phyloP scores from a whole-genome alignment of 352 stramenopile genomes.

The Phytopythium sindhum region DNA sequence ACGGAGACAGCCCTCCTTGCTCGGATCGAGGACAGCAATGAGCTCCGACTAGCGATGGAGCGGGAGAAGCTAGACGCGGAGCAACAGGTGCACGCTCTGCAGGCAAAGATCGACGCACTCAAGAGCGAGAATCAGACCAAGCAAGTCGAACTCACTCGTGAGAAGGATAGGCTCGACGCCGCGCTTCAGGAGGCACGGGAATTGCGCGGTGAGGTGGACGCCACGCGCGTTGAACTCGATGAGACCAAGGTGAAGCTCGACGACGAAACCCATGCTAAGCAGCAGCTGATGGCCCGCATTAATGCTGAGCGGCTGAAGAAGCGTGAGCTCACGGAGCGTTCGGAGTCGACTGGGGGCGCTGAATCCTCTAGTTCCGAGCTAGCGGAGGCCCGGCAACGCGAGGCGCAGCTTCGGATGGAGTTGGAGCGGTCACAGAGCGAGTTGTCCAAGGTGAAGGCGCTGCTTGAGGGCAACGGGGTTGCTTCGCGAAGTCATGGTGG shows the following conservation, averaged over 20 bases:
- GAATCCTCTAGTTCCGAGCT: constrained; percentile 26
- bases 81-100: constrained; percentile 32
- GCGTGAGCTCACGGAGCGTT: constrained; percentile 6
- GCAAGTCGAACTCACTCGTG: constrained; percentile 26
- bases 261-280: constrained; percentile 29
- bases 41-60: constrained; percentile 31
- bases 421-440: constrained; percentile 64
- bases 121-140: constrained; percentile 29
- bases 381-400: constrained; percentile 34
- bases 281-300: constrained; percentile 33
- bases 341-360: constrained; percentile 12
- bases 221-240: constrained; percentile 45
- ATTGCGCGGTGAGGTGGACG: constrained; percentile 32
- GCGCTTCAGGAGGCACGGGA: constrained; percentile 34
- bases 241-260: constrained; percentile 41
- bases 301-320: constrained; percentile 13
- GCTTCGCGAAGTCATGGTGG: constrained; percentile 15
- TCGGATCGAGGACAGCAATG: constrained; percentile 35
- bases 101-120: constrained; percentile 25
- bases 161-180: constrained; percentile 30
- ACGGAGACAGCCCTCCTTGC: constrained; percentile 40
- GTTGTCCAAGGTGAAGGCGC: constrained; percentile 37
- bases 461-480: constrained; percentile 12
- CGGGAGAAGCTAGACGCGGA: constrained; percentile 40
- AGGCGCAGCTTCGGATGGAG: constrained; percentile 49